These are phyloP conservation scores for Volvox carteri DNA, from an alignment of 163 green algal species.

Conservation along the genomic window DNA sequence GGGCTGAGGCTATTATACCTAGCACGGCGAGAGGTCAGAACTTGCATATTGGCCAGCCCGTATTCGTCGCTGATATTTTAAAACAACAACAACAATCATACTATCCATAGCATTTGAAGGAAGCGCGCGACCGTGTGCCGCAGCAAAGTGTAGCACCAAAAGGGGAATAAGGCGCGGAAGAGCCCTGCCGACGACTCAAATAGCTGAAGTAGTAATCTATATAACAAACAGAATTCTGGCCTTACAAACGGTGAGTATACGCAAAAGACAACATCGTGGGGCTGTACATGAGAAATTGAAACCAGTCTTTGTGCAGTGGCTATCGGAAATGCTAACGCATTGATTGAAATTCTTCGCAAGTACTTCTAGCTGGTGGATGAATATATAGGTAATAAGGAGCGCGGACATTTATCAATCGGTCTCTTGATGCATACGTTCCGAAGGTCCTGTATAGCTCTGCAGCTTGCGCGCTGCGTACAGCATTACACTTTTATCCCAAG, in stretches of 20 bases:
- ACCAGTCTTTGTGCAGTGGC: neutral
- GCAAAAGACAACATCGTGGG: too few relatives aligned
- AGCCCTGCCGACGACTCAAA: too few relatives aligned
- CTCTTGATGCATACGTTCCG: conserved; percentile 3
- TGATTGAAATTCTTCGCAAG: neutral
- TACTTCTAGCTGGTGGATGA: neutral
- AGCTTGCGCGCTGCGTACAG: conserved; percentile 23
- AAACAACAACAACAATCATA: too few relatives aligned
- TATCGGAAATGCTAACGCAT: neutral
- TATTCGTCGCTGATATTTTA: too few relatives aligned
- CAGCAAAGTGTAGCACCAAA: too few relatives aligned
- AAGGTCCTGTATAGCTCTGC: neutral
- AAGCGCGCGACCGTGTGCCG: too few relatives aligned
- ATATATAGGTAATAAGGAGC: neutral
- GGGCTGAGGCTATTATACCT: neutral
- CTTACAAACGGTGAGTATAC: too few relatives aligned
- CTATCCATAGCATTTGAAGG: too few relatives aligned
- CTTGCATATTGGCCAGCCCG: neutral
- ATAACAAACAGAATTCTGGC: too few relatives aligned
- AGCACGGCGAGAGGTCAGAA: neutral
- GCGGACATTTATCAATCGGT: neutral
- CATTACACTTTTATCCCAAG: neutral
- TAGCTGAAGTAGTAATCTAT: too few relatives aligned
- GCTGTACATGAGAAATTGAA: neutral
- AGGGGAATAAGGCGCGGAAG: too few relatives aligned